Conservation (phyloP, 2,329 filamentous ascomycete genomes). For the Talaromyces albobiverticillius region DNA sequence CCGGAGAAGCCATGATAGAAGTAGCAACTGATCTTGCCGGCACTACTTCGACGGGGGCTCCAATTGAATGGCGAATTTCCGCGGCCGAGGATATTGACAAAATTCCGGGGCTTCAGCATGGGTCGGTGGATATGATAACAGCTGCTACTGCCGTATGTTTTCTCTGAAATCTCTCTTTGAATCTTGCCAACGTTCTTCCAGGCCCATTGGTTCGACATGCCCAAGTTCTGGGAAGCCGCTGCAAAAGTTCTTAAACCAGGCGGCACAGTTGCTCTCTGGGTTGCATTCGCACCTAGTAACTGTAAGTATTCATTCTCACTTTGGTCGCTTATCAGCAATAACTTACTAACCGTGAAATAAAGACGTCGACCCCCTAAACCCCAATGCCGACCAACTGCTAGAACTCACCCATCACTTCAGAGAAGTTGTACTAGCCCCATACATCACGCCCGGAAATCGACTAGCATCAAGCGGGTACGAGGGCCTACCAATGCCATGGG, state of each 20-base stretch:
- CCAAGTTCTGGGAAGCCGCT: background rate
- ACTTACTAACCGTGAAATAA: too few relatives aligned
- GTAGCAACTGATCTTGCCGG: background rate
- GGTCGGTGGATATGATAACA: slow-evolving; percentile 3
- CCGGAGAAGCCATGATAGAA: slow-evolving; percentile 5
- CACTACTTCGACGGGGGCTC: background rate
- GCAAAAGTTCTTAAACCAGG: background rate
- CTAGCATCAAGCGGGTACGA: background rate
- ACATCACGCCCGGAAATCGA: background rate
- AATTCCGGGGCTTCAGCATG: background rate
- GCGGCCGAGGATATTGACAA: slow-evolving; percentile 1
- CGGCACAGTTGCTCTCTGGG: background rate
- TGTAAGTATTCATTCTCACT: background rate
- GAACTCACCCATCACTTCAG: background rate
- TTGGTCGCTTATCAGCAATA: too few relatives aligned
- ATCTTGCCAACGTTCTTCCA: background rate
- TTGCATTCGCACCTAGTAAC: background rate
- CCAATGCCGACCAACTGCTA: background rate
- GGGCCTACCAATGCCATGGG: slow-evolving; percentile 1
- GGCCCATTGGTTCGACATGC: background rate
- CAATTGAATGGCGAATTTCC: background rate
- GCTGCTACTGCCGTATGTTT: slow-evolving; percentile 1
- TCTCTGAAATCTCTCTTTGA: background rate
- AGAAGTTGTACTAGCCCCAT: background rate
- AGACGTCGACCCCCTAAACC: too few relatives aligned